These are phyloP conservation scores for Starmera dryadoides DNA, from an alignment of 805 yeast genomes.

Conservation along the genomic window DNA sequence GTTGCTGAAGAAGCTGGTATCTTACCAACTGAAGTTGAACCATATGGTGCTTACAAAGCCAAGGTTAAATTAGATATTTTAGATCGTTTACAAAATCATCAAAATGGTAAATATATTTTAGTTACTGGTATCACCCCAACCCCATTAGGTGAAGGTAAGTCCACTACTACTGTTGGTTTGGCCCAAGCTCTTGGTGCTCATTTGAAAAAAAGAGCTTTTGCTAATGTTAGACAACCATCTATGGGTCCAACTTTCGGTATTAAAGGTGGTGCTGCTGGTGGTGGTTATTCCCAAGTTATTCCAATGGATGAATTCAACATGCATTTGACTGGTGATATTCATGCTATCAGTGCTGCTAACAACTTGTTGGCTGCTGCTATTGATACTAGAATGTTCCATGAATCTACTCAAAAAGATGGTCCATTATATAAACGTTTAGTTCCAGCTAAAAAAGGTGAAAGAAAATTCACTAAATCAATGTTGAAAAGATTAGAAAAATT, in stretches of 20 bases:
- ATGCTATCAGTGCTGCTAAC: slow-evolving; percentile 91
- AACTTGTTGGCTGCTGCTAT: slow-evolving; percentile 93
- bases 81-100: slow-evolving; percentile 55
- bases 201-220: slow-evolving; percentile 73
- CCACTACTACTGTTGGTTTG: slow-evolving; percentile 92
- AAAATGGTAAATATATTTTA: slow-evolving; percentile 79
- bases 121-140: slow-evolving; percentile 99
- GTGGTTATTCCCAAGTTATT: slow-evolving; percentile 95
- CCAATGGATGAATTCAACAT: slow-evolving; percentile 99
- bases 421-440: slow-evolving; percentile 82
- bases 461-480: slow-evolving; percentile 78
- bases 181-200: slow-evolving; percentile 97
- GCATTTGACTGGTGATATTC: slow-evolving; percentile 97
- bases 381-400: slow-evolving; percentile 96
- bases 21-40: slow-evolving; percentile 70
- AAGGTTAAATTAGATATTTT: slow-evolving; percentile 68
- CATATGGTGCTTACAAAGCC: slow-evolving; percentile 85
- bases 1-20: slow-evolving; percentile 84
- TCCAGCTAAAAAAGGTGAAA: slow-evolving; percentile 74
- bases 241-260: slow-evolving; percentile 99
- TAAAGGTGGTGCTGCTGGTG: slow-evolving; percentile 99
- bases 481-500: slow-evolving; percentile 65
- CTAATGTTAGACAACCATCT: slow-evolving; percentile 94
- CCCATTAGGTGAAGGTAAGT: slow-evolving; percentile 96
- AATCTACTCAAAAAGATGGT: slow-evolving; percentile 72